A percentile compares a stretch with the other conserved stretches of the same genome.
These are phyloP conservation scores for Venturia aucupariae DNA, from an alignment of 2,329 filamentous ascomycete species.

Conservation along the genomic window DNA sequence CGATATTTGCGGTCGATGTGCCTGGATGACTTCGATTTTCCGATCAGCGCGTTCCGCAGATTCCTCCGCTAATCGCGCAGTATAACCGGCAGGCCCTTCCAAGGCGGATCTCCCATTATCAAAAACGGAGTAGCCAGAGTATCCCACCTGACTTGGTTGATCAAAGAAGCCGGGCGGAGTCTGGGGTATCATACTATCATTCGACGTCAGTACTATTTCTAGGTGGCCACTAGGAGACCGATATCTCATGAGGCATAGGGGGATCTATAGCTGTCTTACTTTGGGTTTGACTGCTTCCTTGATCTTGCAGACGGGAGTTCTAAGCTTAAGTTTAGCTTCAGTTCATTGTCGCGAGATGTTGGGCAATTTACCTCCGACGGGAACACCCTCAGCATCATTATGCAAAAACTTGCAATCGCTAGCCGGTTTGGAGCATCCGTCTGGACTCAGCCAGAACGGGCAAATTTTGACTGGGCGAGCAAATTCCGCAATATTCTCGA, in stretches of 20 bases:
- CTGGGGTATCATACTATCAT: neutral
- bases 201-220: neutral
- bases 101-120: neutral
- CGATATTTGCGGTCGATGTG: neutral
- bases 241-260: neutral
- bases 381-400: neutral
- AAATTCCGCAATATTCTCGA: neutral
- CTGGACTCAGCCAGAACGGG: neutral
- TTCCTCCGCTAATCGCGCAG: neutral
- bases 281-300: neutral
- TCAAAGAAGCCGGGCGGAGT: neutral
- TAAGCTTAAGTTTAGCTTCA: neutral
- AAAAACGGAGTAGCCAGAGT: too few species aligned
- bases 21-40: neutral
- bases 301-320: neutral
- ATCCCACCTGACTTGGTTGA: neutral
- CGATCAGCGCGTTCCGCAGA: neutral
- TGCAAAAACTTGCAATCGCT: neutral
- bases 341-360: neutral
- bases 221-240: neutral
- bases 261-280: neutral
- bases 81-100: neutral
- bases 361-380: neutral
- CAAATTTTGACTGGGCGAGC: neutral
- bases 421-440: slow-evolving; percentile 5